Base-by-base conservation (phyloP, 2,329 filamentous ascomycete genomes). In the Ascochyta clinopodiicola region DNA sequence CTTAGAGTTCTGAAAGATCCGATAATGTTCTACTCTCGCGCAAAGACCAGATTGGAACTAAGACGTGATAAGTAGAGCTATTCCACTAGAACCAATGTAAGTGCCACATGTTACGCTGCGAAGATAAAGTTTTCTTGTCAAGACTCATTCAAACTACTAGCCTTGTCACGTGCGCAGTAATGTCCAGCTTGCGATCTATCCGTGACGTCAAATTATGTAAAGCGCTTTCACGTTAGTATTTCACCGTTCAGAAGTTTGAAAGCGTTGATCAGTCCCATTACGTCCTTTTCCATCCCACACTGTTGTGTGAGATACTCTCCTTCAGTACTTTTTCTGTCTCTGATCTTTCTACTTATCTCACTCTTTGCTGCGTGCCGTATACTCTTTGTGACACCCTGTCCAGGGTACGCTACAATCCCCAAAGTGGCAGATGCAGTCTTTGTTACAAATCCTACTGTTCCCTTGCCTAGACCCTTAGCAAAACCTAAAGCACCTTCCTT, bases 381-480 rank as follows among this genome's bases (percentile, higher is more conserved):
- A 22, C 57, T 57, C 48, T 61, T 62, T 17, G 39, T 59, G 7
- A 63, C 57, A 1, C 61, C 63, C 22, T 60, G 35, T 5, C 54
- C 61, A 34, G 62, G 62, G 37, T 63, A 66, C 5, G 59, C 63
- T 5, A 62, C 47, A 50, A 48, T 22, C 17, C 61, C 40, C 17
- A 56, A 46, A 38, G 35, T 22, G 37, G 43, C 51, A 22, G 47
- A 38, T 17, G 22, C 44, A 12, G 46, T 51, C 17, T 45, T 55
- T 13, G 43, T 31, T 0, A 44, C 37, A 24, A 49, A 56, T 2
- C 44, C 32, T 15, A 59, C 1, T 4, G 47, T 56, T 2, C 76
- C 77, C 46, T 75, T 78, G 0, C 67, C 69, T 0, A 77, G 38
- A 0, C 73, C 75, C 31, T 73, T 76, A 1, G 66, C 58, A 8